Conservation (phyloP, 2,329 filamentous ascomycete species). For the Dothistroma septosporum region DNA sequence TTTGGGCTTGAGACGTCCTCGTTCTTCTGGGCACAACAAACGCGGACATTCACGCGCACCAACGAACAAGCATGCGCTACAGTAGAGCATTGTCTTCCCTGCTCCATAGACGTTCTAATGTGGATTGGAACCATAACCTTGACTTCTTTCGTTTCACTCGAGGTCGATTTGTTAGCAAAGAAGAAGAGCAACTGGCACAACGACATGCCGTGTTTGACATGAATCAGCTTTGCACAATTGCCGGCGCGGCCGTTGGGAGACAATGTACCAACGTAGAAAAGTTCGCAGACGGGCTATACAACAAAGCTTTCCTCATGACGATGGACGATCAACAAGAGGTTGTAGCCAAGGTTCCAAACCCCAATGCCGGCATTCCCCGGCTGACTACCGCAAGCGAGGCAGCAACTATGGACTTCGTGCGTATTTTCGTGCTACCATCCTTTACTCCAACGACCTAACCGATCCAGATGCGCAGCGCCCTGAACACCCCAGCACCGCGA, state of each 20-base stretch:
- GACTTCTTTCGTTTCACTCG: conserved; percentile 12
- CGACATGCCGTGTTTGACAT: conserved; percentile 13
- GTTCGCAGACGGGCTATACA: conserved; percentile 31
- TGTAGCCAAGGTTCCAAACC: conserved; percentile 26
- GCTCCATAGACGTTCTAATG: background rate
- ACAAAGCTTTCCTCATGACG: conserved; percentile 26
- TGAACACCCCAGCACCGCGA: conserved; percentile 21
- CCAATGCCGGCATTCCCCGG: conserved; percentile 1
- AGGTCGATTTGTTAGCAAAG: conserved; percentile 13
- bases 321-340: conserved; percentile 32
- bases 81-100: background rate
- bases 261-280: conserved; percentile 26
- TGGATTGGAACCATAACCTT: background rate
- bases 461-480: conserved; percentile 7
- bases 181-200: conserved; percentile 11
- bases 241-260: conserved; percentile 5
- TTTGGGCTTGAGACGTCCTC: no score
- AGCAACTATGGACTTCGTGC: conserved; percentile 36
- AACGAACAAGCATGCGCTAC: no score
- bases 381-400: conserved; percentile 33
- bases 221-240: conserved; percentile 4
- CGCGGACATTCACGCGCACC: no score
- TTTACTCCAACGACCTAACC: background rate
- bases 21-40: no score
- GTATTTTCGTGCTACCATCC: background rate